Evolutionary conservation across 2,329 filamentous ascomycete genomes (phyloP).

Genomic region (Calonectria multiphialidica): DNA sequence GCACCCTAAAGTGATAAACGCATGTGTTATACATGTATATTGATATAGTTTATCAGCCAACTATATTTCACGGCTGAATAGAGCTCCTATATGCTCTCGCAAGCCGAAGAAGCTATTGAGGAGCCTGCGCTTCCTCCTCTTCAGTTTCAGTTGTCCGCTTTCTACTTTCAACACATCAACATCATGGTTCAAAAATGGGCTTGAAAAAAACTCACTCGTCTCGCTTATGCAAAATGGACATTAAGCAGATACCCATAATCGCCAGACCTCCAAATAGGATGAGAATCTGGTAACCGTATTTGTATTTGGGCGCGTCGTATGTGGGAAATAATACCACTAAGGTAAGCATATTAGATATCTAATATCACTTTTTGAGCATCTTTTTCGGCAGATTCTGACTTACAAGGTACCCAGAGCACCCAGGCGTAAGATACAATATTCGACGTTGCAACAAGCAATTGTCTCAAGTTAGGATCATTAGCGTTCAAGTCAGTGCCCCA

Average conservation of each 20-base stretch:
- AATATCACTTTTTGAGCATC: not conserved
- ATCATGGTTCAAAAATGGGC: not conserved
- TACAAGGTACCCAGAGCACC: not conserved
- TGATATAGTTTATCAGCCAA: no score
- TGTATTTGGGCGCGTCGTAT: not conserved
- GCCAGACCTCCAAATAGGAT: not conserved
- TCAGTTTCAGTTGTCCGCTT: not conserved
- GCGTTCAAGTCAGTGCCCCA: not conserved
- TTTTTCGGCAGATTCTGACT: not conserved
- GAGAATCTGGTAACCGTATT: not conserved
- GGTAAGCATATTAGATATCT: not conserved
- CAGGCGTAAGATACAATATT: constrained; percentile 6
- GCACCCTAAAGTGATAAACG: no score
- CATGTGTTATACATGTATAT: no score
- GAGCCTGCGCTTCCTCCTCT: not conserved
- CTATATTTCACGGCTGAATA: no score
- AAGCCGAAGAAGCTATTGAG: not conserved
- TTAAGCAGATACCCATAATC: not conserved
- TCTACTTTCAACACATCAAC: not conserved
- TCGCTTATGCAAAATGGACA: not conserved
- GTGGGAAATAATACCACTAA: not conserved
- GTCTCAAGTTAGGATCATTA: not conserved
- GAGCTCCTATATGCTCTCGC: no score
- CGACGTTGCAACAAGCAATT: not conserved
- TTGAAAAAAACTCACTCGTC: not conserved